Percentiles rank a stretch among this genome's conserved stretches.
These are phyloP conservation scores for Paramecium bursaria DNA, from an alignment of 73 alveolate genomes.

Conservation along the genomic window DNA sequence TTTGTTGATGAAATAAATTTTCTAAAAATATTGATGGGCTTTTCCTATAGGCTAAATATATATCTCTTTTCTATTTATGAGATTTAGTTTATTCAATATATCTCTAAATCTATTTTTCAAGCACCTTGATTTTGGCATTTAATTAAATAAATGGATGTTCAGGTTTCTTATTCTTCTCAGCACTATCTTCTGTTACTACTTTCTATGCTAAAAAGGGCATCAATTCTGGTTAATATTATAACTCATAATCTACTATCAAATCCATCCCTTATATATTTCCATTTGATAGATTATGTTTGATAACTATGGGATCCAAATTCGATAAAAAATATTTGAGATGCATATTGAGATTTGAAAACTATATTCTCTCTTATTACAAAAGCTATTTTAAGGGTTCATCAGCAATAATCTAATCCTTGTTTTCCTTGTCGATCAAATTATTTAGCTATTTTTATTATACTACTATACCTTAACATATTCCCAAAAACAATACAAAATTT, in stretches of 20 bases:
- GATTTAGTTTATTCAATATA: conserved; percentile 27
- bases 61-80: conserved; percentile 54
- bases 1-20: conserved; percentile 24
- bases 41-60: neutral
- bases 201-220: conserved; percentile 59
- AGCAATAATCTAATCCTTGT: conserved; percentile 49
- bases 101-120: conserved; percentile 44
- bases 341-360: conserved; percentile 23
- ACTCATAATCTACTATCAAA: conserved; percentile 37
- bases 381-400: conserved; percentile 37
- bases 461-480: conserved; percentile 37
- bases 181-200: conserved; percentile 46
- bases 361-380: conserved; percentile 36
- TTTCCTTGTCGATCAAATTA: conserved; percentile 39
- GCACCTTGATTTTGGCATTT: conserved; percentile 14
- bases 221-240: conserved; percentile 50
- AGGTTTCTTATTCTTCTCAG: conserved; percentile 43
- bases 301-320: conserved; percentile 40
- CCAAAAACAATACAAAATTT: conserved; percentile 57
- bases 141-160: conserved; percentile 52
- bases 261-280: conserved; percentile 15
- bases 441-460: conserved; percentile 6
- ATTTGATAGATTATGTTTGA: conserved; percentile 38
- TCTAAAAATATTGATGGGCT: conserved; percentile 49
- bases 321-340: conserved; percentile 3